A percentile compares a stretch with the other conserved stretches of the same genome.
Conservation (phyloP, 805 yeast species). For the Debaryomyces castellii region DNA sequence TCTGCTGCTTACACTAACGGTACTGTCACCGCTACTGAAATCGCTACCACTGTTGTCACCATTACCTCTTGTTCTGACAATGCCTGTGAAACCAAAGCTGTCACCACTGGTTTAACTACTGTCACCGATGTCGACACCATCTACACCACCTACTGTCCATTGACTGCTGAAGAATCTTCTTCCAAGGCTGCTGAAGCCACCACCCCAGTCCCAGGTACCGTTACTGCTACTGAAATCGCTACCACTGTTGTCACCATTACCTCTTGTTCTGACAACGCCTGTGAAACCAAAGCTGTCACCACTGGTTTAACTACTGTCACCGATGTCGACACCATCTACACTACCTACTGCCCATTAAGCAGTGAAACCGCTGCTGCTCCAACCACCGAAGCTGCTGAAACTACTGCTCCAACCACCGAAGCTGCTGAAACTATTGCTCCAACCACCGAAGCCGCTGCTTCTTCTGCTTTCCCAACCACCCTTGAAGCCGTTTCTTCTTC, state of each 20-base stretch:
- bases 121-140: conserved; percentile 31
- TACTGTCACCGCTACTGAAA: conserved; percentile 27
- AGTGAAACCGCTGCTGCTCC: conserved; percentile 11
- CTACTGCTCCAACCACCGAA: conserved; percentile 9
- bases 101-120: conserved; percentile 38
- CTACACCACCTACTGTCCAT: conserved; percentile 39
- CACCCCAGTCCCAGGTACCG: conserved; percentile 26
- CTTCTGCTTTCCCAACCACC: not conserved
- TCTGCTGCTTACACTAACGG: conserved; percentile 28
- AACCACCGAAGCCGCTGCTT: conserved; percentile 9
- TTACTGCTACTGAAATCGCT: conserved; percentile 24
- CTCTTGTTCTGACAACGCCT: conserved; percentile 32
- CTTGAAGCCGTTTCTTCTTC: conserved; percentile 3
- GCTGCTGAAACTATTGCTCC: conserved; percentile 4
- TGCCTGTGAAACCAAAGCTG: conserved; percentile 25
- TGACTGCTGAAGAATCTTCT: conserved; percentile 15
- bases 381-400: conserved; percentile 9
- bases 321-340: conserved; percentile 30
- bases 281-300: conserved; percentile 27
- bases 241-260: conserved; percentile 38
- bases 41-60: conserved; percentile 31
- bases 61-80: conserved; percentile 36
- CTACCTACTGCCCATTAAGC: conserved; percentile 37
- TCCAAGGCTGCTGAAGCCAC: conserved; percentile 22
- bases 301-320: conserved; percentile 39